Percentiles rank a stretch among this genome's conserved stretches.
These are phyloP conservation scores for Physcomitrellopsis africana DNA, from an alignment of 225 moss, liverwort and hornwort species.

Conservation along the genomic window DNA sequence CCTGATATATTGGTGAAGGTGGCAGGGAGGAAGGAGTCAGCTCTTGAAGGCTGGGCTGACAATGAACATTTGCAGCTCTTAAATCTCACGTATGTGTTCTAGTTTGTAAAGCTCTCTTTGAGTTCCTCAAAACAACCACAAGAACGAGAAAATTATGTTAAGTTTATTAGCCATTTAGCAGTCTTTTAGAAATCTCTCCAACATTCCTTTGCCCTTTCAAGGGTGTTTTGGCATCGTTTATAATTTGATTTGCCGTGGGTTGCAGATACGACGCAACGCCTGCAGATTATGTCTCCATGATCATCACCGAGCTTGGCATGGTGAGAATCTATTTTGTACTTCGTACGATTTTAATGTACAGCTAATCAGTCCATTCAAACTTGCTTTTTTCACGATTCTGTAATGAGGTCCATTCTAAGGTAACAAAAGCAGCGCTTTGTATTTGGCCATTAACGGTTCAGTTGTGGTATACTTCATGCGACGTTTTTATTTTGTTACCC, in stretches of 20 bases:
- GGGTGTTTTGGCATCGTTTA: neutral
- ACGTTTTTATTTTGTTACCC: no score
- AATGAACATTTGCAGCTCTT: slow-evolving; percentile 78
- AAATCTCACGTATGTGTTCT: slow-evolving; percentile 69
- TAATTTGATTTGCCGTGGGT: slow-evolving; percentile 9
- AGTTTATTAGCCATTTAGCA: neutral
- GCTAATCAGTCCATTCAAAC: neutral
- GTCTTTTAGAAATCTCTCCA: neutral
- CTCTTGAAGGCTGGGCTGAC: slow-evolving; percentile 74
- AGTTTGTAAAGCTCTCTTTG: neutral
- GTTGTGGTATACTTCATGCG: no score
- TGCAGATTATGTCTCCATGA: slow-evolving; percentile 91
- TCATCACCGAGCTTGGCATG: slow-evolving; percentile 99
- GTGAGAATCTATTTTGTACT: slow-evolving; percentile 37
- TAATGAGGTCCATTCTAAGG: no score
- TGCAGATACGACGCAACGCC: slow-evolving; percentile 96
- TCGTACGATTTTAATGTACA: neutral
- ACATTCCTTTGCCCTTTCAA: neutral
- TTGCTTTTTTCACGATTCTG: no score
- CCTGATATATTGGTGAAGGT: slow-evolving; percentile 79
- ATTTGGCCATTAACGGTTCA: slow-evolving; percentile 10
- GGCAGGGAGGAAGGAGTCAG: slow-evolving; percentile 57
- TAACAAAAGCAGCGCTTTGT: neutral
- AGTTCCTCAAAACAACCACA: neutral
- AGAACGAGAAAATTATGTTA: neutral